These are phyloP conservation scores for sweet orange (Citrus sinensis) DNA, from an alignment of 345 rosid genomes.

Conservation along the genomic window DVS_A1.0 CM039168.1:8161001-8161500, in stretches of 20 bases:
- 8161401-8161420: not conserved
- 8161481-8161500: conserved; percentile 69
- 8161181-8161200: not conserved
- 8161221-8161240: not conserved
- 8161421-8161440: not conserved
- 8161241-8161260: conserved; percentile 8
- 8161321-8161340: conserved; percentile 46
- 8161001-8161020: not conserved
- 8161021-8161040: not conserved
- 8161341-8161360: conserved; percentile 36
- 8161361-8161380: conserved; percentile 51
- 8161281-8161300: conserved; percentile 48
- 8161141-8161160: not conserved
- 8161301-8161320: conserved; percentile 65
- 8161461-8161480: conserved; percentile 10
- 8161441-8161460: conserved; percentile 7
- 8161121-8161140: not conserved
- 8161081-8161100: not conserved
- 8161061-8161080: not conserved
- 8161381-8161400: conserved; percentile 41
- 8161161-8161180: conserved; percentile 14
- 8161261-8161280: not conserved
- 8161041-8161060: not conserved
- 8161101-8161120: not conserved
- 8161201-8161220: conserved; percentile 8